Conservation (phyloP, 2,329 filamentous ascomycete species). For the Penicillium griseofulvum region DNA sequence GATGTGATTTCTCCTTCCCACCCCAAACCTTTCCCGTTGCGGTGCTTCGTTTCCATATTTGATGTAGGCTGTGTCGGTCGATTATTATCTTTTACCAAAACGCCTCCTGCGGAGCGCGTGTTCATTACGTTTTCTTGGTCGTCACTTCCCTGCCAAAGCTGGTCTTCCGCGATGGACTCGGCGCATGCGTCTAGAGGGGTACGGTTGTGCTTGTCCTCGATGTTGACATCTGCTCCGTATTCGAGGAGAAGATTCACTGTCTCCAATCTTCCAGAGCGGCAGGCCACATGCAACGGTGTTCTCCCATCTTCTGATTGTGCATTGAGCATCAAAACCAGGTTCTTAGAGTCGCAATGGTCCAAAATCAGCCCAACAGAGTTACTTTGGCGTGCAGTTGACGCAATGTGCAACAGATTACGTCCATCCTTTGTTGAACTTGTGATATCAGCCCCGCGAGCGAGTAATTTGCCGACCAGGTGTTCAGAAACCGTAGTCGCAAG, state of each 20-base stretch:
- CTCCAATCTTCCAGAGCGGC: conserved; percentile 20
- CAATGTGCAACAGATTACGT: conserved; percentile 22
- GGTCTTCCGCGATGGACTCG: conserved; percentile 9
- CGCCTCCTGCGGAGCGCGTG: neutral
- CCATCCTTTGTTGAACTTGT: conserved; percentile 16
- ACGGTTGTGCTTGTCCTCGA: neutral
- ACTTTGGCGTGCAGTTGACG: conserved; percentile 16
- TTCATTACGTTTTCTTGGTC: conserved; percentile 9
- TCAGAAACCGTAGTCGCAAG: conserved; percentile 18
- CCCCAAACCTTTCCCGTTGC: conserved; percentile 1
- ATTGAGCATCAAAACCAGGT: conserved; percentile 10
- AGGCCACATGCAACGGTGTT: conserved; percentile 23
- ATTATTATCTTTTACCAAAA: neutral
- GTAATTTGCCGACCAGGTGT: conserved; percentile 14
- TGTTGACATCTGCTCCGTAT: conserved; percentile 14
- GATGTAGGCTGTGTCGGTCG: neutral
- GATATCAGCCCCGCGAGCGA: conserved; percentile 15
- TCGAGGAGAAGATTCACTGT: conserved; percentile 16
- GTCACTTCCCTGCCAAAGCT: conserved; percentile 10
- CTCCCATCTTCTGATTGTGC: conserved; percentile 9
- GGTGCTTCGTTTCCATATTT: neutral
- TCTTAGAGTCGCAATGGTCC: conserved; percentile 9
- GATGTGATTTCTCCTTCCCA: conserved; percentile 17
- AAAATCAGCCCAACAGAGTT: conserved; percentile 20
- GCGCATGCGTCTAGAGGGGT: conserved; percentile 8